A percentile compares a stretch with the other conserved stretches of the same genome.
Conservation (phyloP, 305 asterid genomes). For the Solanum hybrid region DNA sequence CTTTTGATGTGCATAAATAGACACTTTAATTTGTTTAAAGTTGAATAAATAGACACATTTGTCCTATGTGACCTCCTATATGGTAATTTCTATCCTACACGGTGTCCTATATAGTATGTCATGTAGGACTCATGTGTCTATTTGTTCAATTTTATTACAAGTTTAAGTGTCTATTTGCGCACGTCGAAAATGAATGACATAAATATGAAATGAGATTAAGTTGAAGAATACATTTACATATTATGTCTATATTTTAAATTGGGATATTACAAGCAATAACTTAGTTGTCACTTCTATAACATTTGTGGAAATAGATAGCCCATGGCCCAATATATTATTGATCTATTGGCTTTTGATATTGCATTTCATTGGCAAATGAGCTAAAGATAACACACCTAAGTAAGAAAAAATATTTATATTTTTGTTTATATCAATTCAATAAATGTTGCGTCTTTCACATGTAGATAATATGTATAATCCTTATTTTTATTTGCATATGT, state of each 20-base stretch:
- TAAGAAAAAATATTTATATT: neutral
- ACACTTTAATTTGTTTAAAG: too few relatives aligned
- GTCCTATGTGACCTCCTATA: too few relatives aligned
- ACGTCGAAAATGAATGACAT: fast-evolving
- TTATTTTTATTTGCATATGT: neutral
- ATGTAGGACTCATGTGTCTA: too few relatives aligned
- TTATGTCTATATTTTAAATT: neutral
- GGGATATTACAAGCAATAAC: neutral
- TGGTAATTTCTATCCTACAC: too few relatives aligned
- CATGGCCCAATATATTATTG: neutral
- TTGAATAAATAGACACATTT: too few relatives aligned
- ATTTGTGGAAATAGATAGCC: neutral
- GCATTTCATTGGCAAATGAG: neutral
- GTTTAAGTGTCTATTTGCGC: too few relatives aligned
- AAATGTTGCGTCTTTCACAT: neutral
- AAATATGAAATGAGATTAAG: too few relatives aligned
- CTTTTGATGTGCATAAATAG: too few relatives aligned
- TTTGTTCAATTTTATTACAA: too few relatives aligned
- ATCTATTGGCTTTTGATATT: neutral
- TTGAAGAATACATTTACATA: too few relatives aligned
- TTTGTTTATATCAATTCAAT: neutral
- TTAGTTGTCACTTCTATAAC: neutral
- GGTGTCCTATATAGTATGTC: too few relatives aligned
- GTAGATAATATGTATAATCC: too few relatives aligned
- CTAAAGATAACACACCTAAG: neutral